Conservation (phyloP, 1,284 basidiomycete species). For the Kwoniella shivajii region DNA sequence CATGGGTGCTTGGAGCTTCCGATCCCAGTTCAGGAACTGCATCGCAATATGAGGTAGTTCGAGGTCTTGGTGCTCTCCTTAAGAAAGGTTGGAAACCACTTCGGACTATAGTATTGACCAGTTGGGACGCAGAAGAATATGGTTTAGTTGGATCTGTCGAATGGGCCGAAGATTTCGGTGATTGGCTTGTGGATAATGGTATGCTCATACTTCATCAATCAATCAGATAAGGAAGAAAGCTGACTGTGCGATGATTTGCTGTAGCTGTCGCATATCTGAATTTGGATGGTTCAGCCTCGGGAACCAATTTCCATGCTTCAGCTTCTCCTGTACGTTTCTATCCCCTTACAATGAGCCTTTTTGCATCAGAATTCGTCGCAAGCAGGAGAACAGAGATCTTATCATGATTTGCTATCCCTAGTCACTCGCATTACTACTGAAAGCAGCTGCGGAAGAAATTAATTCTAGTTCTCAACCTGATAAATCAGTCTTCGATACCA, state of each 20-base stretch:
- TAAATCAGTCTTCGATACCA: constrained; percentile 51
- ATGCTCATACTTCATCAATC: constrained; percentile 11
- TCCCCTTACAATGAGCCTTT: neutral
- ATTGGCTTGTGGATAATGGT: constrained; percentile 72
- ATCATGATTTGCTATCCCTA: constrained; percentile 65
- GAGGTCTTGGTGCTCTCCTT: constrained; percentile 75
- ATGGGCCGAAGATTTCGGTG: constrained; percentile 84
- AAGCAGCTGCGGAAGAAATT: constrained; percentile 66
- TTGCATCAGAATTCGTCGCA: too few relatives aligned
- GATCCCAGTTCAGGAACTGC: constrained; percentile 89
- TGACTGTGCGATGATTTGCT: neutral
- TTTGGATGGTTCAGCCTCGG: constrained; percentile 68
- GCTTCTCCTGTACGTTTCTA: constrained; percentile 48
- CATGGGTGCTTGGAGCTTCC: constrained; percentile 69
- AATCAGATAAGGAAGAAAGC: too few relatives aligned
- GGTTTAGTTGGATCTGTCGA: constrained; percentile 86
- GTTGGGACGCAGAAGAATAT: constrained; percentile 94
- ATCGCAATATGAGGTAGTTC: constrained; percentile 78
- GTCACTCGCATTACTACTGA: constrained; percentile 75
- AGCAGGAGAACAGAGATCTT: too few relatives aligned
- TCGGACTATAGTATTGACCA: constrained; percentile 82
- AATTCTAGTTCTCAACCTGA: constrained; percentile 58
- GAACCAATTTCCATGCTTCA: constrained; percentile 62
- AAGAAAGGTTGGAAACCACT: constrained; percentile 83
- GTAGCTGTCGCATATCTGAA: constrained; percentile 82